phyloP scores from a whole-genome alignment of 176 grass and related monocot species.

The Thalia dealbata region DNA sequence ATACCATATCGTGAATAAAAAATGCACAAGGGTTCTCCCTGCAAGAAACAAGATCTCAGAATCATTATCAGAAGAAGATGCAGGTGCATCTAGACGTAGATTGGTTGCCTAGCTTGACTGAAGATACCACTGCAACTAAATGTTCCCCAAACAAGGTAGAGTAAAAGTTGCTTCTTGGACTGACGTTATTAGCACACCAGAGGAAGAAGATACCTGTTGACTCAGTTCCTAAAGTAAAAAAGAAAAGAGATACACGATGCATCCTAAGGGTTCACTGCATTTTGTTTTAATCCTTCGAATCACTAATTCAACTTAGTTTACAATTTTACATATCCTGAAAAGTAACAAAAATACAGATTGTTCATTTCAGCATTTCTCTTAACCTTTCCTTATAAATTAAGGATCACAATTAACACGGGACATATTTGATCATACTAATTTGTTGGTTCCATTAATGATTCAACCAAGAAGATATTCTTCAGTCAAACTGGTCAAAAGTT shows the following conservation, averaged over 20 bases:
- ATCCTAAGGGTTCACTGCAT: background rate
- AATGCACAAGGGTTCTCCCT: slow-evolving; percentile 90
- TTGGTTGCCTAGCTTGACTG: background rate
- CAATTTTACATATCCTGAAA: no score
- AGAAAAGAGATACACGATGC: no score
- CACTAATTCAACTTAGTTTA: background rate
- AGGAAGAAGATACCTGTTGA: background rate
- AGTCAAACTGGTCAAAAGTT: background rate
- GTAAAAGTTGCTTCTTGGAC: background rate
- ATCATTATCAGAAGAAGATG: slow-evolving; percentile 5
- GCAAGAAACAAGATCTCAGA: slow-evolving; percentile 15
- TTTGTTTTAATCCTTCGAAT: background rate
- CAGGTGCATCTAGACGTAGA: background rate
- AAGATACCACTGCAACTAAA: background rate
- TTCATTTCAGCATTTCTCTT: background rate
- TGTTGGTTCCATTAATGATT: background rate
- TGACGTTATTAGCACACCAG: background rate
- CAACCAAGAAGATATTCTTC: background rate
- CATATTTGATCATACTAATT: background rate
- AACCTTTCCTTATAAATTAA: background rate
- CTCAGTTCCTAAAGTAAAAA: no score
- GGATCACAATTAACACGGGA: background rate
- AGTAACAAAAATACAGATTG: background rate
- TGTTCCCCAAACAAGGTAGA: background rate
- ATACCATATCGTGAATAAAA: slow-evolving; percentile 98